Conservation (phyloP, 2,329 filamentous ascomycete species). For the Penicillium sp. region DNA sequence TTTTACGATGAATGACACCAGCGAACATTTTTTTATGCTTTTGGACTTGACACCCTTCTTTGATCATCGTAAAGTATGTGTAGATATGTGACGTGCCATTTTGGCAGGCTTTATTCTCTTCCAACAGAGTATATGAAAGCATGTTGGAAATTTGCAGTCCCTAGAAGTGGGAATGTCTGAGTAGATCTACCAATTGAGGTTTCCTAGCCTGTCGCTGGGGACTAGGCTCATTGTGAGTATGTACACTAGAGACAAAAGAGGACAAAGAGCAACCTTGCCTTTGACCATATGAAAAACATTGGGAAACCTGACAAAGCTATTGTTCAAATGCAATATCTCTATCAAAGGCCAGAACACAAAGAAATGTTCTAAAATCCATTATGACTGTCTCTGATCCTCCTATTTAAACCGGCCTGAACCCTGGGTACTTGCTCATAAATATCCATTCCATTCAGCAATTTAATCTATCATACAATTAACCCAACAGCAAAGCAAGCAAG, state of each 20-base stretch:
- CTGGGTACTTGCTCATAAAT: background rate
- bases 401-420: background rate
- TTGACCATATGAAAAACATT: background rate
- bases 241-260: background rate
- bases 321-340: background rate
- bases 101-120: background rate
- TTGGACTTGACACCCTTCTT: background rate
- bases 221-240: background rate
- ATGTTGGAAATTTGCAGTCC: background rate
- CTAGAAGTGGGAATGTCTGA: too few relatives aligned
- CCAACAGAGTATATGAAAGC: background rate
- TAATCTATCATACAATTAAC: background rate
- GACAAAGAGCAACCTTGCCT: background rate
- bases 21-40: background rate
- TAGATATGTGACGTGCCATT: background rate
- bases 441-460: background rate
- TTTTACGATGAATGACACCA: conserved; percentile 12
- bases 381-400: background rate
- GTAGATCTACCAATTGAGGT: background rate
- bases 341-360: background rate
- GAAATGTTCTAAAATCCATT: too few relatives aligned
- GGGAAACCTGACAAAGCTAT: background rate
- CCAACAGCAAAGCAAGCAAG: background rate
- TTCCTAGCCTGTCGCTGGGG: background rate
- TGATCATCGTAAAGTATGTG: background rate